Base-by-base conservation (phyloP, 2,329 filamentous ascomycete species). In the Paecilomyces sp. region DNA sequence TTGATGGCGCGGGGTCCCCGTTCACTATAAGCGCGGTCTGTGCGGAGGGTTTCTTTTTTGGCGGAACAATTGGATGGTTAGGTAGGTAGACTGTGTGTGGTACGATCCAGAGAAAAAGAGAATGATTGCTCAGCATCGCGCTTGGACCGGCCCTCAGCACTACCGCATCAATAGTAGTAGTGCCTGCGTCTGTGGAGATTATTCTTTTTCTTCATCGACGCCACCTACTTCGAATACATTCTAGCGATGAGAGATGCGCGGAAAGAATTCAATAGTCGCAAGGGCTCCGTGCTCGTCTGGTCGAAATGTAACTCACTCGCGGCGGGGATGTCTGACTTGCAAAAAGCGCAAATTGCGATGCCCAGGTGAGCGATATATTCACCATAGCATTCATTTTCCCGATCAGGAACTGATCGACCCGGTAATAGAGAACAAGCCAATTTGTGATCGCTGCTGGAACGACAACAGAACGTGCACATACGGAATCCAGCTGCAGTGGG, bases 251-350 rank as follows among this genome's bases (percentile, higher is more conserved):
- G 51, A 53, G 51, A 53, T 53, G 51, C 22, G 51, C 24, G 22
- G 15, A 22, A 15, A 55, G 15, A 36, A 31, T 31, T 55, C 54
- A 36, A 31, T 22, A 31, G 30, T 36, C 28, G 31, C 13, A 28
- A 33, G 12, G 7, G 30, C 24, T 12, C 28, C 13, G 25, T 41
- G 34, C 34, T 59, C 31, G 8, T 33, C 59, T 50, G 61, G 61
- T 54, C 61, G 61, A 59, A 62, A 56, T 41, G 61, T 62, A 57
- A 61, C 55, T 30, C 61, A 62, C 25, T 62, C 61, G 28, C 61
- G 61, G 13, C 56, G 59, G 31, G 61, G 61, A 41, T 62, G 61
- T 54, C 55, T 58, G 30, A 59, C 61, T 12, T 62, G 61, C 61
- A 62, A 62, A 51, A 58, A 56, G 25, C 61, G 61, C 36, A 60